Base-by-base conservation (phyloP, 2,329 filamentous ascomycete species). In the Sporothrix euskadiensis region DNA sequence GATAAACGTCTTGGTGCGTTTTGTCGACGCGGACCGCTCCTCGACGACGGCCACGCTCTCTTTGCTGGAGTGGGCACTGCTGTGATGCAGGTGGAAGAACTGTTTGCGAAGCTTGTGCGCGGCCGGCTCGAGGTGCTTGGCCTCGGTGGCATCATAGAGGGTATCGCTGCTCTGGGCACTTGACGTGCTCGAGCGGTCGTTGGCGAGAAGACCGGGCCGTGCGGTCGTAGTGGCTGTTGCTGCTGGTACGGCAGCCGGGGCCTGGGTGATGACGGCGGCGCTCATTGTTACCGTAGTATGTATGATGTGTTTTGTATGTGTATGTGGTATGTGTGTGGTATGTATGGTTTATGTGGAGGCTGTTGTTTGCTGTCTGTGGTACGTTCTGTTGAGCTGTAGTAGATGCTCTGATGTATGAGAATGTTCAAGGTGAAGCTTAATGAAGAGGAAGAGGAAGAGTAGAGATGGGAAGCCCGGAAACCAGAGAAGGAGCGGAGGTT, bases 1-100 rank as follows among this genome's bases (percentile, higher is more conserved):
- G 79, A 84, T 81, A 74, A 88, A 86, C 1, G 83, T 86, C 79
- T 83, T 85, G 78, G 83, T 81, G 54, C 85, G 82, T 75, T 85
- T 85, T 4, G 85, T 81, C 3, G 83, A 83, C 8, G 82, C 84
- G 1, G 85, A 82, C 22, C 83, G 84, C 75, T 85, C 82, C 14
- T 83, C 78, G 41, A 81, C 76, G 26, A 75, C 76, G 8, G 73
- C 9, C 22, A 54, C 63, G 22, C 72, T 75, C 19, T 73, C 59
- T 30, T 73, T 66, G 61, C 39, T 19, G 61, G 10, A 9, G 59
- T 39, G 41, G 32, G 12, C 9, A 30, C 30, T 54, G 59, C 22
- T 16, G 57, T 73, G 66, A 14, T 63, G 16, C 4, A 65, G 35
- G 32, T 70, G 71, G 61, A 59, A 66, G 16, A 73, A 44, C 39